Evolutionary conservation across 108 stramenopile species (phyloP).

Genomic region (Skeletonema tropicum): DNA sequence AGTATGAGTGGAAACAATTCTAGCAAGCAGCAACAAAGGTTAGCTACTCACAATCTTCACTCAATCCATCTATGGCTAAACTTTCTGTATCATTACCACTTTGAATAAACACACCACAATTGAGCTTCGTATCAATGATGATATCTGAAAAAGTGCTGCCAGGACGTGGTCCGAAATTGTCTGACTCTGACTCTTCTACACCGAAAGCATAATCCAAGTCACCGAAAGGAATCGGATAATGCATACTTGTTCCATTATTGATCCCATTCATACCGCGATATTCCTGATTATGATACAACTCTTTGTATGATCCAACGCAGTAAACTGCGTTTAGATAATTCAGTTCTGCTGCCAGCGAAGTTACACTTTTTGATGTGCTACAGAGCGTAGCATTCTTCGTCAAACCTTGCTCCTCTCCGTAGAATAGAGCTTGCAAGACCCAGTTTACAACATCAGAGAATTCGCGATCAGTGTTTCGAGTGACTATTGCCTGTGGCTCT

Average conservation of each 20-base stretch:
- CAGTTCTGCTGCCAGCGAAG: constrained; percentile 8
- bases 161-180: not conserved
- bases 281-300: constrained; percentile 29
- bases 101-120: constrained; percentile 50
- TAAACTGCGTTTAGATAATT: constrained; percentile 44
- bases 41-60: constrained; percentile 36
- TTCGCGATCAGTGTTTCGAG: constrained; percentile 21
- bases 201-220: not conserved
- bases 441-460: constrained; percentile 56
- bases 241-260: constrained; percentile 57
- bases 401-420: constrained; percentile 51
- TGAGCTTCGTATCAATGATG: constrained; percentile 30
- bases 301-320: constrained; percentile 61
- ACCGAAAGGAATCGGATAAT: constrained; percentile 59
- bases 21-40: not conserved
- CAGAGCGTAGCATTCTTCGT: constrained; percentile 14
- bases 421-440: constrained; percentile 49
- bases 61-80: constrained; percentile 39
- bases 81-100: constrained; percentile 12
- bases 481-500: constrained; percentile 25
- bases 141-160: constrained; percentile 33
- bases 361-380: not conserved
- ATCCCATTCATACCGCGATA: constrained; percentile 42
- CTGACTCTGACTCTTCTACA: not conserved
- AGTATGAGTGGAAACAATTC: not conserved